Base-by-base conservation (phyloP, 257 asterid species). In the Solanum appendiculatum region DNA sequence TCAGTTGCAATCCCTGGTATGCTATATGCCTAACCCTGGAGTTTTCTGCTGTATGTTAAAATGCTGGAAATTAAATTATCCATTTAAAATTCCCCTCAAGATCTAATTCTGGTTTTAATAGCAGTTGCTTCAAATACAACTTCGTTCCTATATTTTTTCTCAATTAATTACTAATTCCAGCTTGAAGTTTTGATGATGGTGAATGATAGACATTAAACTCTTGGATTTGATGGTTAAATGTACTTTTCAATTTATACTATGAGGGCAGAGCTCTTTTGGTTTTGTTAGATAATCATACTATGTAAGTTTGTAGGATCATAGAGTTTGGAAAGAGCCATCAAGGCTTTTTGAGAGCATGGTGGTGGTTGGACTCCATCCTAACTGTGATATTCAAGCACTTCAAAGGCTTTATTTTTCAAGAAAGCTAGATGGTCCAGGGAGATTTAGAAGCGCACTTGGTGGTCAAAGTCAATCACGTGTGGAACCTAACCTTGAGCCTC, bases 401-500 rank as follows among this genome's bases (percentile, higher is more conserved):
- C 97, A 97, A 88, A 93, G 92, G 88, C 93, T 95, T 86, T 97
- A 93, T 93, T 96, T 96, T 78, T 90, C 94, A 86, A 94, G 96
- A 89, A 96, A 91, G 89, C 90, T 86, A 90, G 99, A 97, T 91
- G 93, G 96, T 88, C 89, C 98, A 3, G 99, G 99, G 82, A 95
- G 93, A 92, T 93, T 95, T 82, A 93, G 97, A 86, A 91, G 87
- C 87, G 94, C 96, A 56, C 89, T 94, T 74, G 93, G 97, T 91
- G 95, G 96, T 91, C 97, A 93, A 83, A 89, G 94, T 91, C 98
- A 91, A 87, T 89, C 96, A 84, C 98, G 99, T 46, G 92, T 97
- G 82, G 98, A 94, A 90, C 99, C 99, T 84, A 95, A 94, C 92
- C 95, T 96, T 88, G 99, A 97, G 89, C 99, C 99, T 23, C 99